Evolutionary conservation across 306 rosid genomes (phyloP), one percentile per base, ranked within the genome.

Genomic region (Medicago arabica): DNA sequence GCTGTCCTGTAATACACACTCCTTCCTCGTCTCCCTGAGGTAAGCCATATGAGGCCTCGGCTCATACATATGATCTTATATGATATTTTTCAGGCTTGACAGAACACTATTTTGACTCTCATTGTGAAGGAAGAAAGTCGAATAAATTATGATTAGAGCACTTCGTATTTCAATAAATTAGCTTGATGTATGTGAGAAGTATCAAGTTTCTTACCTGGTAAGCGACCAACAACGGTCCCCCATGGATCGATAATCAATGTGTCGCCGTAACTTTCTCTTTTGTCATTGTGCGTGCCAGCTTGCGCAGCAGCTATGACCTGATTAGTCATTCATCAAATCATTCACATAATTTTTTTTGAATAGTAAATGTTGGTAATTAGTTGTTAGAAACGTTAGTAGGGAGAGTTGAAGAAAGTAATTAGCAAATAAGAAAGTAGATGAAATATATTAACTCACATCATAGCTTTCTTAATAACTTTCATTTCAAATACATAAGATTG

Each of bases 291-390:
- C 51, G 75, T 82, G 53, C 99, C 99, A 75, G 97, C 84, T 89
- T 92, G 99, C 19, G 99, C 88, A n/a, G 99, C 83, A 82, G 97
- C 99, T 76, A 95, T 86, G 72, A 95, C 99, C 99, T 95, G 85
- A 74, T 40, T 81, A 72, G 68, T 78, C 58, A 78, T 67, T 53
- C 76, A 83, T 66, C 82, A 81, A 61, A 61, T 36, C 47, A 70
- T 72, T 58, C 16, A 55, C 75, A 75, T 57, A 72, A n/a, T n/a
- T n/a, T n/a, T n/a, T n/a, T n/a, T 14, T 61, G 16, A 58, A 58
- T 25, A 15, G 6, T 34, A 19, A 55, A 55, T 18, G 8, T 55
- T 9, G 14, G 34, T 55, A 61, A 31, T 61, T 15, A 15, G 13
- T 61, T 7, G 44, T 7, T 61, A 61, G 23, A 61, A 31, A 31